phyloP scores from a whole-genome alignment of 805 yeast species.

The Wickerhamomyces canadensis region DNA sequence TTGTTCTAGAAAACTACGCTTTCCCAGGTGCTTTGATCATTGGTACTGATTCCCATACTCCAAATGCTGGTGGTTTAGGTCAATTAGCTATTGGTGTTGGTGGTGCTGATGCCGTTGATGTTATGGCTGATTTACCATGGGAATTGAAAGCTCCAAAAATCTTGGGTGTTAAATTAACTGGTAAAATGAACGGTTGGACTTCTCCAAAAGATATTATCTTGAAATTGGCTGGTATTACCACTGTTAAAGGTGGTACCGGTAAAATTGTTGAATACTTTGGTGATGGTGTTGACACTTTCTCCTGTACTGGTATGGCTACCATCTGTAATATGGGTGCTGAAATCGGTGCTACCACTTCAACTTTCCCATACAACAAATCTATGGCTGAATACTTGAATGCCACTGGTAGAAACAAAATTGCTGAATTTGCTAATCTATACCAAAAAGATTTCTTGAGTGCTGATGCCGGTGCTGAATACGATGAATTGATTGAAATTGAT shows the following conservation, averaged over 20 bases:
- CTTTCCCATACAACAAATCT: constrained; percentile 92
- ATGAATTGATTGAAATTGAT: constrained; percentile 87
- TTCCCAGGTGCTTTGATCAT: constrained; percentile 96
- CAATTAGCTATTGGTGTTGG: constrained; percentile 98
- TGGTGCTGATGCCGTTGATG: constrained; percentile 99
- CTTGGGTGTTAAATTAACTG: constrained; percentile 91
- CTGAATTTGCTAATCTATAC: constrained; percentile 72
- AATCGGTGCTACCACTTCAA: constrained; percentile 97
- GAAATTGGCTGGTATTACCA: constrained; percentile 87
- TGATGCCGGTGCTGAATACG: constrained; percentile 91
- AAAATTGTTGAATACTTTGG: constrained; percentile 95
- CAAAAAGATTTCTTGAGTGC: constrained; percentile 66
- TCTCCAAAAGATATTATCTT: constrained; percentile 95
- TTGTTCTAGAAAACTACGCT: constrained; percentile 91
- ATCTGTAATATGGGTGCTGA: constrained; percentile 99
- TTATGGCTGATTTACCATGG: constrained; percentile 92
- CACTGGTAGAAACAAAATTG: constrained; percentile 81
- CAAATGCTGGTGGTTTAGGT: constrained; percentile 98
- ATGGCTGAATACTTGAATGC: constrained; percentile 83
- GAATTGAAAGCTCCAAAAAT: constrained; percentile 96
- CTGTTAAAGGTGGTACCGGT: constrained; percentile 99
- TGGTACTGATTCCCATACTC: constrained; percentile 97
- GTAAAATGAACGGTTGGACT: constrained; percentile 90
- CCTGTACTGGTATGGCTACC: constrained; percentile 99
- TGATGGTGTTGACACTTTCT: constrained; percentile 85